phyloP scores from a whole-genome alignment of 106 monocot genomes.

The Apostasia ramifera region DNA sequence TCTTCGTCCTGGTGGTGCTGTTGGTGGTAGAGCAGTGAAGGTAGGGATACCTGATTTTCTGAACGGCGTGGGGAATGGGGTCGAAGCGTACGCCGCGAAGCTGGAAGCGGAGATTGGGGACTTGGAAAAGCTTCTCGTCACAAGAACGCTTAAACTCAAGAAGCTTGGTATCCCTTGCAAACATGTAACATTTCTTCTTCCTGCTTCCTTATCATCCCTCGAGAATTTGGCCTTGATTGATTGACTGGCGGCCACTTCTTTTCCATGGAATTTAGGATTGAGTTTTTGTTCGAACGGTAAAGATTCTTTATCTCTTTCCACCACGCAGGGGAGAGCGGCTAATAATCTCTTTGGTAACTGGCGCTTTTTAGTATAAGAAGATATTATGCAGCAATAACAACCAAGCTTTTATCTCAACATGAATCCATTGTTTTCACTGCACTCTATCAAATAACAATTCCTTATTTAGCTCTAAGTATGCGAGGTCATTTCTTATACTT shows the following conservation, averaged over 20 bases:
- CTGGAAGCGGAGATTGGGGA: constrained; percentile 60
- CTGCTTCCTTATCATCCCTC: neutral
- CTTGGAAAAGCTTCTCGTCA: constrained; percentile 52
- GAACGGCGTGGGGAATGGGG: constrained; percentile 45
- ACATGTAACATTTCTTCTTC: constrained; percentile 25
- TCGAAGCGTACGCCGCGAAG: constrained; percentile 43
- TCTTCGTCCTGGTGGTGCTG: neutral
- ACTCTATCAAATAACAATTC: no score
- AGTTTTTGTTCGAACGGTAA: neutral
- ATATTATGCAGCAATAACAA: no score
- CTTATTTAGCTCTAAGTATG: no score
- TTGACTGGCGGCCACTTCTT: neutral
- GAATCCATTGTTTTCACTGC: no score
- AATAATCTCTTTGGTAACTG: no score
- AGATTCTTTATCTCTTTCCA: neutral
- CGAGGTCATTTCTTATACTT: no score
- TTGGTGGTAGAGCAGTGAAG: constrained; percentile 27
- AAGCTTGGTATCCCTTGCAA: constrained; percentile 58
- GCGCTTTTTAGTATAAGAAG: no score
- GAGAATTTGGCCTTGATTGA: neutral
- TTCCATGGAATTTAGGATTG: no score
- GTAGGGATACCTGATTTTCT: constrained; percentile 66
- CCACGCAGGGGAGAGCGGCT: no score
- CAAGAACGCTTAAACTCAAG: constrained; percentile 51
- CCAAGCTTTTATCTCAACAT: no score